A percentile compares a stretch with the other conserved stretches of the same genome.
phyloP scores from a whole-genome alignment of 2,329 filamentous ascomycete species.

The Byssoonygena ceratinophila region DNA sequence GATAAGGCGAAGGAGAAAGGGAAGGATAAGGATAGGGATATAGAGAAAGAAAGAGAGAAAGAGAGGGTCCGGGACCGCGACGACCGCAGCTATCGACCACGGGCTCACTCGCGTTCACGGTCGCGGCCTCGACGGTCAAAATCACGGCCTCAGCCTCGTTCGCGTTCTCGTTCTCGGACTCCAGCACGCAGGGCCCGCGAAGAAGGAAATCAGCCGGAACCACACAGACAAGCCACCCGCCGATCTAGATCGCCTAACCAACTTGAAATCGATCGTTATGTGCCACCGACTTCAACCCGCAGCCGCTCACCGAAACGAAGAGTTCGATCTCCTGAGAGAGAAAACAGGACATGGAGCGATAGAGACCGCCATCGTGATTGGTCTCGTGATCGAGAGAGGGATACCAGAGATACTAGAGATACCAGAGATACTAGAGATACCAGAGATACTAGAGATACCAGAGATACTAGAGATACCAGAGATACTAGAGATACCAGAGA shows the following conservation, averaged over 20 bases:
- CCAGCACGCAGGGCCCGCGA: constrained; percentile 15
- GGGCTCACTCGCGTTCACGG: constrained; percentile 18
- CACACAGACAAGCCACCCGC: constrained; percentile 18
- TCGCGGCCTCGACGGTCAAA: constrained; percentile 20
- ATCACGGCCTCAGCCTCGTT: constrained; percentile 15
- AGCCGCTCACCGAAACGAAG: constrained; percentile 35
- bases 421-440: no score
- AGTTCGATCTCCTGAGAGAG: constrained; percentile 24
- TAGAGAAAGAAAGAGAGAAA: constrained; percentile 16
- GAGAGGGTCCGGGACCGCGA: constrained; percentile 14
- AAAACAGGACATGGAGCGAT: constrained; percentile 4
- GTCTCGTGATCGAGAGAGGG: constrained; percentile 10
- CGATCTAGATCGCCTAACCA: constrained; percentile 28
- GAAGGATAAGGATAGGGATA: constrained; percentile 5
- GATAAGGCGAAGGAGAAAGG: constrained; percentile 19
- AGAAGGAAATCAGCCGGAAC: constrained; percentile 14
- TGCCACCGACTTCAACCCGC: constrained; percentile 32
- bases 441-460: no score
- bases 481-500: no score
- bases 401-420: no score
- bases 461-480: no score
- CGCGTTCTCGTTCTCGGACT: constrained; percentile 17
- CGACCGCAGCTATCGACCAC: constrained; percentile 20
- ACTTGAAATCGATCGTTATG: constrained; percentile 37
- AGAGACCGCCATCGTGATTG: constrained; percentile 1